phyloP scores from a whole-genome alignment of 2,329 filamentous ascomycete genomes.

The Penicillium frequentans region DNA sequence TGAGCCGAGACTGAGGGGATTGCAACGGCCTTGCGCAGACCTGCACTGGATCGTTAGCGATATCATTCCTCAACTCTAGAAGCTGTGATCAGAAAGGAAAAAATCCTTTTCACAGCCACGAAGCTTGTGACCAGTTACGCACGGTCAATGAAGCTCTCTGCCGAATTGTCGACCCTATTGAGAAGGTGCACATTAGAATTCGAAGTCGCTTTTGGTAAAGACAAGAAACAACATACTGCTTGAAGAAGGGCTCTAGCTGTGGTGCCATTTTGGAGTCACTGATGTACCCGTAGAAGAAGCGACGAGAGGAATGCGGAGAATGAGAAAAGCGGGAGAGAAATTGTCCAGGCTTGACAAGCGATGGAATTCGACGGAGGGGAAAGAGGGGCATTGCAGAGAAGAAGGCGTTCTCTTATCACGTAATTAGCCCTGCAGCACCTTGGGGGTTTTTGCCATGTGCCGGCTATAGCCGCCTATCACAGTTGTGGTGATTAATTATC shows the following conservation, averaged over 20 bases:
- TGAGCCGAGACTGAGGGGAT: slow-evolving; percentile 96
- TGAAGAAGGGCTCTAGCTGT: slow-evolving; percentile 87
- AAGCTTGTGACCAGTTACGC: slow-evolving; percentile 19
- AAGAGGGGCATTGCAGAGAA: slow-evolving; percentile 34
- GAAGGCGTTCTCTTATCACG: slow-evolving; percentile 21
- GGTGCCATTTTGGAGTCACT: slow-evolving; percentile 73
- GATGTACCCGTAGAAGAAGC: slow-evolving; percentile 48
- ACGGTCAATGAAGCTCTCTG: slow-evolving; percentile 83
- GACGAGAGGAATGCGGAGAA: slow-evolving; percentile 22
- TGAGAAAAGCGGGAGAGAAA: slow-evolving; percentile 18
- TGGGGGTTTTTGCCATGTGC: slow-evolving; percentile 3
- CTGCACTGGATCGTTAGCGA: slow-evolving; percentile 25
- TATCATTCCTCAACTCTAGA: not conserved
- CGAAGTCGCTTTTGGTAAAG: not conserved
- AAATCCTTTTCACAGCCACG: not conserved
- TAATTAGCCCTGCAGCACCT: slow-evolving; percentile 19
- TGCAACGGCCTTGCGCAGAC: slow-evolving; percentile 83
- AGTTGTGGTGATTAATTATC: not conserved
- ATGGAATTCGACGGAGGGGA: slow-evolving; percentile 32
- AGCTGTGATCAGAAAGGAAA: not conserved
- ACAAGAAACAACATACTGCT: slow-evolving; percentile 55
- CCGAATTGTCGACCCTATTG: slow-evolving; percentile 67
- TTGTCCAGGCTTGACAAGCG: slow-evolving; percentile 21
- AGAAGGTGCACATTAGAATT: slow-evolving; percentile 4
- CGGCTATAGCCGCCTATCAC: slow-evolving; percentile 17